These are phyloP conservation scores for Alternaria gaisen DNA, from an alignment of 2,329 filamentous ascomycete species.

Conservation along the genomic window DNA sequence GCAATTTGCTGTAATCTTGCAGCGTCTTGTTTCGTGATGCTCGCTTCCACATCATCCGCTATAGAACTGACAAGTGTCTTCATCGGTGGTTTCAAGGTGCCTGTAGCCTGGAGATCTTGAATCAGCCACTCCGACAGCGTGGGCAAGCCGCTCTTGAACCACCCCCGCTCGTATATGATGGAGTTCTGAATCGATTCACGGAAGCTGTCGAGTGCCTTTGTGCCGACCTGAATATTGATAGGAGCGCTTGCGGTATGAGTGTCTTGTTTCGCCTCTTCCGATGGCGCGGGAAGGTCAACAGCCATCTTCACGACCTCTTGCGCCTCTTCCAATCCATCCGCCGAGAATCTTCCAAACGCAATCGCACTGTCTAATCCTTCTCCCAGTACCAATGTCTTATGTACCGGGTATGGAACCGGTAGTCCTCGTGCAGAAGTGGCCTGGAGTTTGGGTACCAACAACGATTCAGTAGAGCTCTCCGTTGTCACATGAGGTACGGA, in stretches of 20 bases:
- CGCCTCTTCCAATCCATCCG: slow-evolving; percentile 49
- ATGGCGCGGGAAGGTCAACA: slow-evolving; percentile 63
- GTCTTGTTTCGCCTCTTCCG: slow-evolving; percentile 46
- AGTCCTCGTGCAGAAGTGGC: slow-evolving; percentile 71
- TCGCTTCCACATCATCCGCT: slow-evolving; percentile 62
- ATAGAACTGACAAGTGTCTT: slow-evolving; percentile 73
- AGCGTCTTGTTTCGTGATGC: slow-evolving; percentile 62
- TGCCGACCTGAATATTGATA: slow-evolving; percentile 71
- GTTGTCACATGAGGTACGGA: slow-evolving; percentile 35
- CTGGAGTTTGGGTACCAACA: slow-evolving; percentile 78
- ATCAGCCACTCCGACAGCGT: slow-evolving; percentile 71
- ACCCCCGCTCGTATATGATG: slow-evolving; percentile 75
- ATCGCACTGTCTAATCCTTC: slow-evolving; percentile 76
- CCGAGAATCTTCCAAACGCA: slow-evolving; percentile 56
- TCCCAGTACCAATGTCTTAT: slow-evolving; percentile 78
- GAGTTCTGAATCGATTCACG: slow-evolving; percentile 75
- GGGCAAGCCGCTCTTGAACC: slow-evolving; percentile 76
- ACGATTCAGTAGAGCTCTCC: slow-evolving; percentile 66
- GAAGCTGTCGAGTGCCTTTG: slow-evolving; percentile 71
- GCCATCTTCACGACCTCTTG: slow-evolving; percentile 62
- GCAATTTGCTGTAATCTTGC: slow-evolving; percentile 47
- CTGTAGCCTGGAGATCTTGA: slow-evolving; percentile 45
- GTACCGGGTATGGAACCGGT: slow-evolving; percentile 80
- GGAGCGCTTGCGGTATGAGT: slow-evolving; percentile 39
- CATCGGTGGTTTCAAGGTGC: slow-evolving; percentile 70